Percentiles rank a stretch among this genome's conserved stretches.
Conservation (phyloP, 2,329 filamentous ascomycete species). For the Penicillium sp. region DNA sequence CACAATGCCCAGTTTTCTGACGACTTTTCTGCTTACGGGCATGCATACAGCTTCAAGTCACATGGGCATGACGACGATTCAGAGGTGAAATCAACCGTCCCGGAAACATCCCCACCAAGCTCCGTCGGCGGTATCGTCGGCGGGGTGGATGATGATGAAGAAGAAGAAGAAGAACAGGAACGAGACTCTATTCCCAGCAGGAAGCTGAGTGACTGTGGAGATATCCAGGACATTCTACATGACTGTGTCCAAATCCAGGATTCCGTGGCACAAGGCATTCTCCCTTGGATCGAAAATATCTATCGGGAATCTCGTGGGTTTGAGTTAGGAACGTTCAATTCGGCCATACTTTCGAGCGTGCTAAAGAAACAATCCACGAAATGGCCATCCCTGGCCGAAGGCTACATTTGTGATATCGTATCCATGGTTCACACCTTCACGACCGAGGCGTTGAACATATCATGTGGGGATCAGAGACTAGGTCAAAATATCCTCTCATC, state of each 20-base stretch:
- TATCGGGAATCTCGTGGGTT: conserved; percentile 56
- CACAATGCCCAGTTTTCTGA: neutral
- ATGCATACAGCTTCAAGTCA: neutral
- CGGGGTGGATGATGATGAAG: neutral
- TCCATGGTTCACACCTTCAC: conserved; percentile 6
- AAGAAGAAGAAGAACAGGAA: neutral
- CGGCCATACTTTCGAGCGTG: conserved; percentile 34
- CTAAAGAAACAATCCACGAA: conserved; percentile 61
- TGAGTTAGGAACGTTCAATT: conserved; percentile 56
- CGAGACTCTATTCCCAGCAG: neutral
- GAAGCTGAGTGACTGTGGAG: neutral
- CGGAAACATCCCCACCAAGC: neutral
- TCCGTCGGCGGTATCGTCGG: neutral
- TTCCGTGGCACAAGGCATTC: neutral
- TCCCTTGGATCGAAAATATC: conserved; percentile 48
- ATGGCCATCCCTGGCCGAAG: conserved; percentile 55
- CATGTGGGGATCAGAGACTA: conserved; percentile 4
- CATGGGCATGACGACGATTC: neutral
- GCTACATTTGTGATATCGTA: conserved; percentile 55
- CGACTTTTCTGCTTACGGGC: neutral
- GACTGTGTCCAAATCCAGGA: neutral
- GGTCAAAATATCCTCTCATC: conserved; percentile 44
- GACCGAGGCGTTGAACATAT: neutral
- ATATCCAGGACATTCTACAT: neutral
- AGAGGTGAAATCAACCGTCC: neutral